Conservation (phyloP, 495 filamentous ascomycete genomes). For the Daldinia grandis region DNA sequence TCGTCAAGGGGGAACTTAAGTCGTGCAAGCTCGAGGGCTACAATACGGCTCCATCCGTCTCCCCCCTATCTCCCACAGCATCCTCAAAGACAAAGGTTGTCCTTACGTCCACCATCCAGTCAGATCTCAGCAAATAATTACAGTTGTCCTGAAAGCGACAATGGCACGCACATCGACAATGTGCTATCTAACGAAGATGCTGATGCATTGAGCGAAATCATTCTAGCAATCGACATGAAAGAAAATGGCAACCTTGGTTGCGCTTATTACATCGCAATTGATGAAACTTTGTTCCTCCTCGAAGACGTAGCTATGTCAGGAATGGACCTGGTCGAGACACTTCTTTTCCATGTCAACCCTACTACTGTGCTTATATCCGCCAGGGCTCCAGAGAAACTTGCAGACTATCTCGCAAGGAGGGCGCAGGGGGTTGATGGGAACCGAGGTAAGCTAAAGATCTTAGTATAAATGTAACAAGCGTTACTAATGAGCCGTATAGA, state of each 20-base stretch:
- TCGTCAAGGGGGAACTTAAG: constrained; percentile 15
- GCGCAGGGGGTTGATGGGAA: constrained; percentile 52
- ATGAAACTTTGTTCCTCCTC: constrained; percentile 80
- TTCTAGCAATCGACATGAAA: constrained; percentile 84
- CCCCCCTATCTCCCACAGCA: constrained; percentile 42
- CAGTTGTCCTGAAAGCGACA: constrained; percentile 17
- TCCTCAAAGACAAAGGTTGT: constrained; percentile 38
- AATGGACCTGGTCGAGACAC: constrained; percentile 74
- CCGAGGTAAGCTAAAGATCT: constrained; percentile 38
- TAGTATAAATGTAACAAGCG: background rate
- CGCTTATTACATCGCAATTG: constrained; percentile 79
- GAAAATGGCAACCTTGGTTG: constrained; percentile 77
- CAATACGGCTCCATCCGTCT: constrained; percentile 21
- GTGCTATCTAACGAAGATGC: constrained; percentile 51
- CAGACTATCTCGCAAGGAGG: constrained; percentile 54
- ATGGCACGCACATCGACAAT: constrained; percentile 10
- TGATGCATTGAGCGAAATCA: constrained; percentile 75
- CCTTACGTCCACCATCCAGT: constrained; percentile 35
- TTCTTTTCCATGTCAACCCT: constrained; percentile 80
- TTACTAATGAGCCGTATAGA: constrained; percentile 39
- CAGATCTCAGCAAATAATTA: constrained; percentile 17
- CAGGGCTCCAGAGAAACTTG: constrained; percentile 69
- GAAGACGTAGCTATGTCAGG: constrained; percentile 80
- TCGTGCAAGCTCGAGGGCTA: constrained; percentile 7
- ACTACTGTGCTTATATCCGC: constrained; percentile 80